Conservation (phyloP, 2,329 filamentous ascomycete genomes). For the Botrytis fragariae region DNA sequence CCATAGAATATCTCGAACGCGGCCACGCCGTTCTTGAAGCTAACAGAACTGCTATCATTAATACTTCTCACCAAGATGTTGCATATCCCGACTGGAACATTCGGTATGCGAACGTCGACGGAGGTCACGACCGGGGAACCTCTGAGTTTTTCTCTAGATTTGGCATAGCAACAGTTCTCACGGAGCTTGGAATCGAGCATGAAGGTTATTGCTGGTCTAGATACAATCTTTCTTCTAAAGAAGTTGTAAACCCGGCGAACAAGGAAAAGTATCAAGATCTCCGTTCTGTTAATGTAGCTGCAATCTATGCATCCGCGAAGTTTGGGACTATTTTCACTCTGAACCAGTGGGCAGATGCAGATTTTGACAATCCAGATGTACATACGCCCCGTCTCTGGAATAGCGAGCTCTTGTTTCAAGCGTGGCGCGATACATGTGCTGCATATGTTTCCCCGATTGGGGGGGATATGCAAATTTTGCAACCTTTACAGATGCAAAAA, state of each 20-base stretch:
- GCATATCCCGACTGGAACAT: neutral
- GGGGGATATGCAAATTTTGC: neutral
- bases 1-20: neutral
- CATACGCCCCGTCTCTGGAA: neutral
- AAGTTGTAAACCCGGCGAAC: neutral
- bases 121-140: neutral
- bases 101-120: neutral
- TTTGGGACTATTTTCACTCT: neutral
- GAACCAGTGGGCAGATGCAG: neutral
- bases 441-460: neutral
- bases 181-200: neutral
- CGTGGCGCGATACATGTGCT: neutral
- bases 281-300: neutral
- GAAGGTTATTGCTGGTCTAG: neutral
- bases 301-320: neutral
- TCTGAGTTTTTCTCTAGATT: neutral
- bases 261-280: neutral
- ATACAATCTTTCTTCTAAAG: neutral
- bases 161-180: neutral
- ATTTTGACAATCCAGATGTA: neutral
- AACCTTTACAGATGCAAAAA: neutral
- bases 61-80: neutral
- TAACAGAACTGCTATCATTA: neutral
- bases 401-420: neutral
- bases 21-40: neutral